Evolutionary conservation across 1,139 yeast genomes (phyloP).

Genomic region (Hansenula lynferdii): DNA sequence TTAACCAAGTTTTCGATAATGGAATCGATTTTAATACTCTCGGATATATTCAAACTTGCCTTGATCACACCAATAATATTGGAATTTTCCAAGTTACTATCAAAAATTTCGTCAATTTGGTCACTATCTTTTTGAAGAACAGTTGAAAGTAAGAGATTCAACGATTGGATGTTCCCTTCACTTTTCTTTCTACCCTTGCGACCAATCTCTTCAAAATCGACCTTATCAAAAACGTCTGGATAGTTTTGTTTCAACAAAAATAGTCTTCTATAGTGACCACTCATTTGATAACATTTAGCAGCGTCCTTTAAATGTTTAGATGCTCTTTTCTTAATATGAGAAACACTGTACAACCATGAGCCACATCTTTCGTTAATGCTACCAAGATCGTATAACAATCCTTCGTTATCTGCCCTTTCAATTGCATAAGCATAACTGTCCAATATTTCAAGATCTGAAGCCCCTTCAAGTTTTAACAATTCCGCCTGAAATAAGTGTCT

Average conservation of each 20-base stretch:
- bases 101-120: constrained; percentile 6
- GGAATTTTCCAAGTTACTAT: constrained; percentile 5
- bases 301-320: constrained; percentile 12
- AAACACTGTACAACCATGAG: constrained; percentile 35
- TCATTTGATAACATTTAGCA: constrained; percentile 4
- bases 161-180: constrained; percentile 7
- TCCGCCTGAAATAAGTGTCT: constrained; percentile 9
- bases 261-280: constrained; percentile 4
- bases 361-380: constrained; percentile 42
- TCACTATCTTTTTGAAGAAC: constrained; percentile 11
- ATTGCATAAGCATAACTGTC: constrained; percentile 46
- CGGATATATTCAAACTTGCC: constrained; percentile 47
- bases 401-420: constrained; percentile 30
- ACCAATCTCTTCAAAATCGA: constrained; percentile 5
- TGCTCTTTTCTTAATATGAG: constrained; percentile 20
- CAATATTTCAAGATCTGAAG: constrained; percentile 33
- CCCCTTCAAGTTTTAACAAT: constrained; percentile 8
- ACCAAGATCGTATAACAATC: constrained; percentile 37
- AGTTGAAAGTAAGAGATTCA: constrained; percentile 13
- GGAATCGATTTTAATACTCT: constrained; percentile 36
- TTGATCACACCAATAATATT: constrained; percentile 25
- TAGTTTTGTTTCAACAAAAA: constrained; percentile 6
- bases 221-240: constrained; percentile 13
- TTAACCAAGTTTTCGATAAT: constrained; percentile 38
- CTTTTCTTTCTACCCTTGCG: constrained; percentile 3